Evolutionary conservation across 257 asterid genomes (phyloP).

Genomic region (Mentha longifolia): DNA sequence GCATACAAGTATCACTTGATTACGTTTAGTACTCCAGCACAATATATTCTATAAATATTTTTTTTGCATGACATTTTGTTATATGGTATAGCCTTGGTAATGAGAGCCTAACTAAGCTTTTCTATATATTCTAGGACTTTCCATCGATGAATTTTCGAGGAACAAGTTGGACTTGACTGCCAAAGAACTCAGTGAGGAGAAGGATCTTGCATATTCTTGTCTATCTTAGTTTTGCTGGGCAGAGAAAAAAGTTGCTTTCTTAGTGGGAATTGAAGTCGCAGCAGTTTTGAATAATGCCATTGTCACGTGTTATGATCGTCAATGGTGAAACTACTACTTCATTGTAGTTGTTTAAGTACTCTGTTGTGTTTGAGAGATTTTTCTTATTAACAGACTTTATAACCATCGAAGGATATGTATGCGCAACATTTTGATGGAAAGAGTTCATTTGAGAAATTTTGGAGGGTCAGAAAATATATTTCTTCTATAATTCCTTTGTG

Average conservation of each 20-base stretch:
- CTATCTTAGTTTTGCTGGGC: slow-evolving; percentile 45
- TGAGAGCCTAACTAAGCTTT: neutral
- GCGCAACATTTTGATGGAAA: slow-evolving; percentile 13
- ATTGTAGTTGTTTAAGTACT: slow-evolving; percentile 10
- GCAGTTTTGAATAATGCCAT: slow-evolving; percentile 47
- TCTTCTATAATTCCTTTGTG: neutral
- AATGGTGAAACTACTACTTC: slow-evolving; percentile 24
- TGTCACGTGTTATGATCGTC: slow-evolving; percentile 25
- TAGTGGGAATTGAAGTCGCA: slow-evolving; percentile 30
- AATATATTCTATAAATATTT: no score
- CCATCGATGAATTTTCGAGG: slow-evolving; percentile 80
- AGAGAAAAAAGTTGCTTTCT: neutral
- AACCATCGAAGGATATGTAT: neutral
- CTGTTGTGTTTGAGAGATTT: slow-evolving; percentile 17
- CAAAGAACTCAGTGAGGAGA: slow-evolving; percentile 86
- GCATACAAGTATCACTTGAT: neutral
- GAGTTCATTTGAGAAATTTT: slow-evolving; percentile 10
- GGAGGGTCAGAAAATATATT: neutral
- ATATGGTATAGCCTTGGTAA: neutral
- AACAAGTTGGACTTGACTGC: slow-evolving; percentile 85
- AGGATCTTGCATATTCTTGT: slow-evolving; percentile 86
- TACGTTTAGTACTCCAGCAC: neutral
- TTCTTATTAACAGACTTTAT: slow-evolving; percentile 6
- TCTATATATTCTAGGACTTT: slow-evolving; percentile 53
- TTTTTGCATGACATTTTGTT: slow-evolving; percentile 3